Evolutionary conservation across 176 grass and related monocot genomes (phyloP), one percentile per base, ranked within the genome.

Genomic region (Secale cereale): DNA sequence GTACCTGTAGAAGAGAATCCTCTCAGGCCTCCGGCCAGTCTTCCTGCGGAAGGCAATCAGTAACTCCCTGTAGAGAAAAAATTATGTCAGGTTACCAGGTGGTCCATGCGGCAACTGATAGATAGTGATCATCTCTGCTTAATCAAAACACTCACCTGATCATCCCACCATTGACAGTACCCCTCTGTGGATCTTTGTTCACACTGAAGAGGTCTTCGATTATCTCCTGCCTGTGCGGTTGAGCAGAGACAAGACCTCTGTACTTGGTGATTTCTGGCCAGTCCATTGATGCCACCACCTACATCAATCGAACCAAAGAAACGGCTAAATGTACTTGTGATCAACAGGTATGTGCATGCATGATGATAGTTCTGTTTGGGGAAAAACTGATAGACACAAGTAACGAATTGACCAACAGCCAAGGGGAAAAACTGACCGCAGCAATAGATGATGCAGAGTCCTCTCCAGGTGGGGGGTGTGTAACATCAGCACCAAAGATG

Each of bases 401-500:
- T 2, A 27, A 73, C 20, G 36, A 84, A 39, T 9, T 17, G 20
- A 39, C 2, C 43, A 80, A 63, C 37, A 57, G 30, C 33, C 54
- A 78, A 19, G 46, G 37, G 56, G 70, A 70, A 61, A 68, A 68
- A 76, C 85, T 80, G 12, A 98, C 95, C 14, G 95, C 95, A 66
- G 95, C 90, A 74, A 98, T 96, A 32, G 94, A 96, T 40, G 91
- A 78, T 79, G 83, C 87, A 26, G 94, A 91, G 46, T 96, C 91
- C 71, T 96, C 94, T 78, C 94, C 94, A 73, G 94, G 91, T 77
- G 91, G 70, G 14, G 89, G 91, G 70, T 93, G 91, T 70, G 91
- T 93, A 15, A 93, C 94, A 85, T 96, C 94, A 80, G 94, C 91
- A 19, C 94, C 94, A 87, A 93, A 93, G 57, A 96, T 91, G 66